These are phyloP conservation scores for Zymoseptoria crescenta DNA, from an alignment of 2,329 filamentous ascomycete species.

Conservation along the genomic window DNA sequence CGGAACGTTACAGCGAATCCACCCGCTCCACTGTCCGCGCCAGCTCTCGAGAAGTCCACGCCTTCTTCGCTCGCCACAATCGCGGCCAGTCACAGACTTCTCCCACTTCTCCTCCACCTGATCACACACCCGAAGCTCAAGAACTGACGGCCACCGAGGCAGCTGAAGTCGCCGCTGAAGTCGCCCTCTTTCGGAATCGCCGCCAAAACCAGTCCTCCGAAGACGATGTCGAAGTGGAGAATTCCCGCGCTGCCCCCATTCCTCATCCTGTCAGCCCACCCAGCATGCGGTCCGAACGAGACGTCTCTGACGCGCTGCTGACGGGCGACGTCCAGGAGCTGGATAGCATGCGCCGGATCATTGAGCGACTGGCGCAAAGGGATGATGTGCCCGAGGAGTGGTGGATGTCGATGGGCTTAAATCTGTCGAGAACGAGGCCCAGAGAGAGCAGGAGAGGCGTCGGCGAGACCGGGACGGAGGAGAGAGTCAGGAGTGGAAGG, in stretches of 20 bases:
- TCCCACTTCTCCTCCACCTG: constrained; percentile 19
- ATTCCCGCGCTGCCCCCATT: constrained; percentile 19
- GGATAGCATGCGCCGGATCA: constrained; percentile 62
- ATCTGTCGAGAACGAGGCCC: constrained; percentile 20
- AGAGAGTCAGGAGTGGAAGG: not conserved
- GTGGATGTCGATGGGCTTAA: constrained; percentile 52
- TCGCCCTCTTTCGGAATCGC: not conserved
- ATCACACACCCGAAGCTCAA: constrained; percentile 14
- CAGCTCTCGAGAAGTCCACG: constrained; percentile 15
- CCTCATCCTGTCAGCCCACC: constrained; percentile 24
- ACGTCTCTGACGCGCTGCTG: constrained; percentile 18
- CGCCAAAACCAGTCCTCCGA: not conserved
- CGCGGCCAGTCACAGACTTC: constrained; percentile 10
- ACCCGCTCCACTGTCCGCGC: constrained; percentile 11
- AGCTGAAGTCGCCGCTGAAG: not conserved
- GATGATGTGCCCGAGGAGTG: constrained; percentile 75
- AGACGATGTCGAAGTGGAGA: constrained; percentile 9
- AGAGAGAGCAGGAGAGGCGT: constrained; percentile 3
- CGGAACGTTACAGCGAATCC: constrained; percentile 14
- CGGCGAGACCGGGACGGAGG: not conserved
- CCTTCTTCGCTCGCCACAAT: constrained; percentile 18
- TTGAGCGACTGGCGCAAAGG: constrained; percentile 60
- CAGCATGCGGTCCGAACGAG: constrained; percentile 14
- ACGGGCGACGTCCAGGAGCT: constrained; percentile 34
- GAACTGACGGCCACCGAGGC: not conserved